phyloP scores from a whole-genome alignment of 164 flowering plant genomes.

The Pachysandra terminalis region DNA sequence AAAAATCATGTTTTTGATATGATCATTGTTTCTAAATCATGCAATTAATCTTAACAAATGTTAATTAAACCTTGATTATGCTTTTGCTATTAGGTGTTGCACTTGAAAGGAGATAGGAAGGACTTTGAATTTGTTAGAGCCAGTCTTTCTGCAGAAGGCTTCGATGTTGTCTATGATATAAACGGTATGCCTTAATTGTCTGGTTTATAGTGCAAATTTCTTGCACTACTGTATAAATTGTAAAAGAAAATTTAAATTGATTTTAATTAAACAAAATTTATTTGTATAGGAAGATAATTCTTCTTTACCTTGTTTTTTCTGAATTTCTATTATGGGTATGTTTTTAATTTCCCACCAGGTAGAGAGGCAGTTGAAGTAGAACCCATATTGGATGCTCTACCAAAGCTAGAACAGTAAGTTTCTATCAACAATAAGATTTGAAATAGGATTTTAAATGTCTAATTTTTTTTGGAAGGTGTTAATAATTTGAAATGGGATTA shows the following conservation, averaged over 20 bases:
- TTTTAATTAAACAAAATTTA: too few relatives aligned
- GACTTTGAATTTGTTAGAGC: conserved; percentile 85
- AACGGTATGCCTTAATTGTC: conserved; percentile 47
- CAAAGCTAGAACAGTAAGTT: conserved; percentile 91
- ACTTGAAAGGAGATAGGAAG: conserved; percentile 95
- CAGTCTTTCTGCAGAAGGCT: conserved; percentile 87
- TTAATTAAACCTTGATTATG: too few relatives aligned
- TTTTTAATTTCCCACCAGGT: conserved; percentile 37
- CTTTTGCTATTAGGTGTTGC: conserved; percentile 53
- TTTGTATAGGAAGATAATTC: too few relatives aligned
- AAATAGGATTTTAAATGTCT: background rate
- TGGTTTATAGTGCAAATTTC: background rate
- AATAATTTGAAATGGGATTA: too few relatives aligned
- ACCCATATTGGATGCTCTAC: conserved; percentile 88
- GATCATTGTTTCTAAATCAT: too few relatives aligned
- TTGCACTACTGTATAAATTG: background rate
- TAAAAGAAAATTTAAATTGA: too few relatives aligned
- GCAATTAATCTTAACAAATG: background rate
- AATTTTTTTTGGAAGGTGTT: background rate
- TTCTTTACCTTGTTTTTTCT: too few relatives aligned
- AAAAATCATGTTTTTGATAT: too few relatives aligned
- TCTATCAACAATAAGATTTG: too few relatives aligned
- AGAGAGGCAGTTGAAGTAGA: conserved; percentile 92
- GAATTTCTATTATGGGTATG: too few relatives aligned
- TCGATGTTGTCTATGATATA: conserved; percentile 90